Conservation (phyloP, 306 rosid species). For the Cercis canadensis region DNA sequence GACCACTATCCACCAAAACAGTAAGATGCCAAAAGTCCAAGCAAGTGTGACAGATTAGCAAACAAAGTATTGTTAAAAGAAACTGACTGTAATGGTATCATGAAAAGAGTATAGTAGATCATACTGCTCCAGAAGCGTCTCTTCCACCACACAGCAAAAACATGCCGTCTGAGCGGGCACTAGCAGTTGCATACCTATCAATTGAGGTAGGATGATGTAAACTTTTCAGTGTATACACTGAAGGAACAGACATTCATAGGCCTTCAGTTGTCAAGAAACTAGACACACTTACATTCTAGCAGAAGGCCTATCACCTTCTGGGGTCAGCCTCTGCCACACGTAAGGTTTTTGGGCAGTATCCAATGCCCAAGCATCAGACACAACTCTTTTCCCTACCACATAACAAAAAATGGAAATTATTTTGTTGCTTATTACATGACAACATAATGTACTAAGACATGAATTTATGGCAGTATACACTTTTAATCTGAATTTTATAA, state of each 20-base stretch:
- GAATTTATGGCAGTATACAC: conserved; percentile 12
- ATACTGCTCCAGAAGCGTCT: conserved; percentile 90
- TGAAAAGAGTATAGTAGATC: conserved; percentile 39
- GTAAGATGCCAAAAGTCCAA: conserved; percentile 26
- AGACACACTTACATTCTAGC: conserved; percentile 90
- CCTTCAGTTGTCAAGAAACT: conserved; percentile 26
- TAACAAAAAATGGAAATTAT: conserved; percentile 31
- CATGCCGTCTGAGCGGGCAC: conserved; percentile 99
- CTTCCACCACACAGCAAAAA: conserved; percentile 99
- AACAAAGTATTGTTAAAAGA: conserved; percentile 22
- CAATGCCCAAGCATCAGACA: conserved; percentile 93
- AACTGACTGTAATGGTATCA: conserved; percentile 18
- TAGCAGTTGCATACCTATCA: conserved; percentile 97
- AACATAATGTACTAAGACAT: conserved; percentile 28
- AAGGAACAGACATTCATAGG: conserved; percentile 10
- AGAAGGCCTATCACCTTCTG: conserved; percentile 98
- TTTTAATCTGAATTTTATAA: background rate
- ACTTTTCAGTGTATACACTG: background rate
- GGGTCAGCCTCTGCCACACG: conserved; percentile 86
- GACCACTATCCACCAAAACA: conserved; percentile 9
- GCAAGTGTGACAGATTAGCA: conserved; percentile 8
- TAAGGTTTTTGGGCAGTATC: conserved; percentile 99
- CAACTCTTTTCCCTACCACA: conserved; percentile 79
- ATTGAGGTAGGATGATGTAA: conserved; percentile 41
- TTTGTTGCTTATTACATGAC: conserved; percentile 31